Conservation (phyloP, 73 alveolate genomes). For the Uronychia binucleata region DNA sequence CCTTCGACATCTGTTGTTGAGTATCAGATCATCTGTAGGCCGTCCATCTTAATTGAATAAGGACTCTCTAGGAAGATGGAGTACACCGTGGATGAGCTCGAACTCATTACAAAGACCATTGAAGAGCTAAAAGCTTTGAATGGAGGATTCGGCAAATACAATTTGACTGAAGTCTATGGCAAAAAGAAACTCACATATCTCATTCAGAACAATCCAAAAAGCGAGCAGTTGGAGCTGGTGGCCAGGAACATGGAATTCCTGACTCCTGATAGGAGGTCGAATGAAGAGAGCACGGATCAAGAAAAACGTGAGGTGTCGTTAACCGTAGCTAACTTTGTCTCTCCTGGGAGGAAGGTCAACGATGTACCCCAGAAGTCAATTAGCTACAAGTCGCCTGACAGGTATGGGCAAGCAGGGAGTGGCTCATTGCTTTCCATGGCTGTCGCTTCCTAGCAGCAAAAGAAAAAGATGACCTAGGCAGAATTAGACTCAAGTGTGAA, state of each 20-base stretch:
- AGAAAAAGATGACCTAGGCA: background rate
- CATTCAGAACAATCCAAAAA: background rate
- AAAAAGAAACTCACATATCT: background rate
- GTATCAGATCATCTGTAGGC: background rate
- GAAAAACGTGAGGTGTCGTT: background rate
- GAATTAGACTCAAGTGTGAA: background rate
- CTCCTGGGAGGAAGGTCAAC: background rate
- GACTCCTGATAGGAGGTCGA: background rate
- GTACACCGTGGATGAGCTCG: background rate
- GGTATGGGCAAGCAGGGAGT: background rate
- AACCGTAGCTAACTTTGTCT: too few species aligned
- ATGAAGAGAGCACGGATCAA: background rate
- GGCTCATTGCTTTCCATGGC: background rate
- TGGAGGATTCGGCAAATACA: background rate
- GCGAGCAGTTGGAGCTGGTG: background rate
- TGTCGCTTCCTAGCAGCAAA: background rate
- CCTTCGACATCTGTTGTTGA: background rate
- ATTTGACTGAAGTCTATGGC: background rate
- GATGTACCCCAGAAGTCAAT: background rate
- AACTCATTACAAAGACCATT: too few species aligned
- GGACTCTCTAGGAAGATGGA: background rate
- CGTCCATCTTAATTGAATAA: too few species aligned
- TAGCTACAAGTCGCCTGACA: background rate
- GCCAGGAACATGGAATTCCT: background rate
- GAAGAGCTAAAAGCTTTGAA: background rate